Evolutionary conservation across 1,284 basidiomycete species (phyloP).

Genomic region (Sphaerobolus stellatus): DNA sequence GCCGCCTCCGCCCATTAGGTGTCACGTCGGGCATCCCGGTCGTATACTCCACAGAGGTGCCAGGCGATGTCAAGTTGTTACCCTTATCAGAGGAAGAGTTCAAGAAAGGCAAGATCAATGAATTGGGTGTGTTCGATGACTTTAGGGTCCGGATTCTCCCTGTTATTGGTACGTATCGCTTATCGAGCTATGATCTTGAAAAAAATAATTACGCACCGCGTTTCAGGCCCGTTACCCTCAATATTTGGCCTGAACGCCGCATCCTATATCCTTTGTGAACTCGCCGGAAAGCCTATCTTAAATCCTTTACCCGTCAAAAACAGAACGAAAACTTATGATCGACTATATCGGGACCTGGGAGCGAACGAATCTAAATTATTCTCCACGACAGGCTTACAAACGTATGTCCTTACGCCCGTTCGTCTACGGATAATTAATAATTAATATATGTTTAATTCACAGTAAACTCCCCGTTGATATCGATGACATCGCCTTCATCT

Average conservation of each 20-base stretch:
- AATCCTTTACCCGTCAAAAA: conserved; percentile 84
- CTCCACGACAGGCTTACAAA: conserved; percentile 50
- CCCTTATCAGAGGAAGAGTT: conserved; percentile 94
- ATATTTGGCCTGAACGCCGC: conserved; percentile 89
- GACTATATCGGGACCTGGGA: conserved; percentile 74
- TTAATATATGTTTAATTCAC: too few relatives aligned
- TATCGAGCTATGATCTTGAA: conserved; percentile 13
- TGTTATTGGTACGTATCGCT: conserved; percentile 58
- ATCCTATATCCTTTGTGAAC: conserved; percentile 81
- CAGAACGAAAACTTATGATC: conserved; percentile 80
- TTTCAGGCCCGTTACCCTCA: conserved; percentile 73
- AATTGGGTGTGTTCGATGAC: conserved; percentile 90
- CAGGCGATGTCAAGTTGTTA: conserved; percentile 80
- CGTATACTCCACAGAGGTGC: conserved; percentile 96
- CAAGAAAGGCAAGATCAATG: conserved; percentile 85
- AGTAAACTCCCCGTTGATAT: too few relatives aligned
- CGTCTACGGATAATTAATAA: too few relatives aligned
- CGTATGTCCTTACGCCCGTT: conserved; percentile 8
- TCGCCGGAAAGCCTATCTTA: conserved; percentile 78
- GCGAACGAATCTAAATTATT: conserved; percentile 67
- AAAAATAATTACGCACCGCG: conserved; percentile 39
- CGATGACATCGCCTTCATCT: conserved; percentile 80
- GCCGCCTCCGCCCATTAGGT: conserved; percentile 71
- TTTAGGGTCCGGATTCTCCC: conserved; percentile 91
- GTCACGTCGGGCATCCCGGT: conserved; percentile 80